Evolutionary conservation across 163 green algal genomes (phyloP), one percentile per base, ranked within the genome.

Genomic region (Scenedesmus sp.): DNA sequence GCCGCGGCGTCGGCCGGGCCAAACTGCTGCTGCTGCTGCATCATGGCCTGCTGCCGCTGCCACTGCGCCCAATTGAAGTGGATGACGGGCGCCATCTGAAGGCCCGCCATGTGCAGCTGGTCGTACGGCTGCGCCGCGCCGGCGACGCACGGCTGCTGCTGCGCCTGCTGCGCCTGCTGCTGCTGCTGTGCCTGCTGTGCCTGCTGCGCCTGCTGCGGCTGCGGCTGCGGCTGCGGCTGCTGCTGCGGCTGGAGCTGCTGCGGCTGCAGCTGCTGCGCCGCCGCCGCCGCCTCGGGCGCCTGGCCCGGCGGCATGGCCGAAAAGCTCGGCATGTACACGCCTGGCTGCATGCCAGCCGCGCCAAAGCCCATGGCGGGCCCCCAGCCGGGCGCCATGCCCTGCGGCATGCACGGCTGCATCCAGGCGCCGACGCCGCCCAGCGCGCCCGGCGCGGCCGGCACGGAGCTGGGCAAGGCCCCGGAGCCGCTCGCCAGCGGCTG

Each of bases 81-180:
- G 70, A 69, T 78, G 20, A 70, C 29, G 7, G 56, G 70, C 11
- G 70, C 70, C 70, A 78, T 78, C 70, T 78, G 70, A 15, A 78
- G 26, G 17, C 70, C 70, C 20, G 24, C 17, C 70, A 78, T 78
- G 70, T 78, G 70, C 36, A 78, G 57, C n/a, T 70, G 53, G 34
- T 78, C 70, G 31, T 78, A 78, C 6, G 42, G 51, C 33, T 24
- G 67, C 67, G 64, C 4, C 1, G 48, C 48, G 4, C 31, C 51
- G 47, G 31, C 66, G 22, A 36, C 14, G 4, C 39, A 10, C 3
- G 36, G 34, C 39, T 58, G 63, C 63, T 56, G 63, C 14, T 29
- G 39, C 6, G 39, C 39, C 39, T 47, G 39, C 39, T 47, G 39
- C 39, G 39, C 10, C 39, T 47, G 6, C 2, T 24, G 39, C 39